A percentile compares a stretch with the other conserved stretches of the same genome.
phyloP scores from a whole-genome alignment of 176 grass and related monocot genomes.

The Stipa capillata region DNA sequence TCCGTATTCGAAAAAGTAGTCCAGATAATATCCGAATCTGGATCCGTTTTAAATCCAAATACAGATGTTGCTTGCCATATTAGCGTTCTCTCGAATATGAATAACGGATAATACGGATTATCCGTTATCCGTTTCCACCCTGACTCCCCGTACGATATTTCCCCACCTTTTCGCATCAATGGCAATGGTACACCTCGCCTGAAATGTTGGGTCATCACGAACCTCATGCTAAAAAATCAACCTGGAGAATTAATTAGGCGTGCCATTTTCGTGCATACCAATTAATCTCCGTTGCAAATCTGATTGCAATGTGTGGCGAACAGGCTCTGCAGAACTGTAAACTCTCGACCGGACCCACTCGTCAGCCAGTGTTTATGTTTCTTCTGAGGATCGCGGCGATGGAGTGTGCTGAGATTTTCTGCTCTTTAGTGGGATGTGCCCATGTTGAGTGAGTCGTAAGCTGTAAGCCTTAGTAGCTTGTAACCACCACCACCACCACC shows the following conservation, averaged over 20 bases:
- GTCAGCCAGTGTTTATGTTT: neutral
- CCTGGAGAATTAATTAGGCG: neutral
- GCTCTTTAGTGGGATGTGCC: neutral
- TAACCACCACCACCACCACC: too few relatives aligned
- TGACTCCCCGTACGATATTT: too few relatives aligned
- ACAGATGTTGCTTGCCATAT: too few relatives aligned
- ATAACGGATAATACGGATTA: too few relatives aligned
- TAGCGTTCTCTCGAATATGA: too few relatives aligned
- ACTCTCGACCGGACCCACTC: neutral
- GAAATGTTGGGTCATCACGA: neutral
- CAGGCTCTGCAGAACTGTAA: neutral
- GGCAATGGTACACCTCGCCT: neutral
- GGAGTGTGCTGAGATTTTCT: too few relatives aligned
- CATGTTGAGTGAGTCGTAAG: neutral
- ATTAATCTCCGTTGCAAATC: neutral
- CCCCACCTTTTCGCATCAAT: neutral
- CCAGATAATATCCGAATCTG: too few relatives aligned
- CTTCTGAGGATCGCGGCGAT: neutral
- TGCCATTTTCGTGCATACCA: neutral
- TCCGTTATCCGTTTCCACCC: too few relatives aligned
- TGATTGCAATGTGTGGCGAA: too few relatives aligned
- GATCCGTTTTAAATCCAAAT: too few relatives aligned
- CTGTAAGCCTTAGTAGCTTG: neutral
- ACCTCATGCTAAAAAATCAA: neutral
- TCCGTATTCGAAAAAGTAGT: too few relatives aligned